phyloP scores from a whole-genome alignment of 345 rosid genomes.

The Kandelia obovata region DNA sequence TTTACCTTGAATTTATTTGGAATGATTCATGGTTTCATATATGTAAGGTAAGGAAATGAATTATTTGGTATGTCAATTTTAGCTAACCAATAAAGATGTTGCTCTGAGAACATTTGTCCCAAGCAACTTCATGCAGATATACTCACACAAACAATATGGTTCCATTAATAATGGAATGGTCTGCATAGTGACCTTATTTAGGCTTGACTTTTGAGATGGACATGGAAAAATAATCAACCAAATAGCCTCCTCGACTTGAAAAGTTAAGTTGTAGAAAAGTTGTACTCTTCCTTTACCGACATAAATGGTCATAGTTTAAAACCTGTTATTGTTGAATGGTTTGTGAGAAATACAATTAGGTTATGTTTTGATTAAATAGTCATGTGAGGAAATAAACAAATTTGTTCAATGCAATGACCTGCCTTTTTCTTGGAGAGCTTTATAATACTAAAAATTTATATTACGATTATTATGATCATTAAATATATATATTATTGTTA shows the following conservation, averaged over 20 bases:
- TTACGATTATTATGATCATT: too few species aligned
- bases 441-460: too few species aligned
- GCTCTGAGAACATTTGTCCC: not conserved
- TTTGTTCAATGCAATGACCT: too few species aligned
- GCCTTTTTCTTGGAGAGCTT: too few species aligned
- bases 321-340: not conserved
- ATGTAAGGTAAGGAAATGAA: not conserved
- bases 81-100: slow-evolving; percentile 23
- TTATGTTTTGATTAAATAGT: too few species aligned
- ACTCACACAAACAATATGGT: slow-evolving; percentile 8
- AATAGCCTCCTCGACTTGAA: not conserved
- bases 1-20: not conserved
- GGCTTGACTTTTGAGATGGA: slow-evolving; percentile 2
- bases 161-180: slow-evolving; percentile 4
- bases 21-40: not conserved
- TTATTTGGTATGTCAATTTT: slow-evolving; percentile 6
- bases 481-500: too few species aligned
- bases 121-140: slow-evolving; percentile 2
- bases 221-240: not conserved
- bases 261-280: slow-evolving; percentile 4
- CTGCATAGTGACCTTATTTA: slow-evolving; percentile 1
- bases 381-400: too few species aligned
- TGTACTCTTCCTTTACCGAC: slow-evolving; percentile 12
- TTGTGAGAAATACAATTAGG: not conserved
- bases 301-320: not conserved